phyloP scores from a whole-genome alignment of 2,329 filamentous ascomycete species.

The Alternaria arborescens region DNA sequence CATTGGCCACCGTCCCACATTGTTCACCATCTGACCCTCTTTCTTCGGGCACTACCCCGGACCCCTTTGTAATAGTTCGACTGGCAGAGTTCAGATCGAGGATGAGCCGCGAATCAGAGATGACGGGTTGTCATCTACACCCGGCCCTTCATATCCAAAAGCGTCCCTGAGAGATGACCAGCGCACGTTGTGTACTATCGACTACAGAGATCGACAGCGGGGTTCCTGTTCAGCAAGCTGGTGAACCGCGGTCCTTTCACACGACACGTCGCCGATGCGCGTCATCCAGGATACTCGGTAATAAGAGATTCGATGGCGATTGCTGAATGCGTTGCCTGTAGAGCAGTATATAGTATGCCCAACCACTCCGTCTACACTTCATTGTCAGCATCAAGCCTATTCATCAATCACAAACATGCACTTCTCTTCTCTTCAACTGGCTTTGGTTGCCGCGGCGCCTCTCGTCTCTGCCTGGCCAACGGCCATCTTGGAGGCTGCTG shows the following conservation, averaged over 20 bases:
- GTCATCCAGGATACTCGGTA: background rate
- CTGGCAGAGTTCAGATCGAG: background rate
- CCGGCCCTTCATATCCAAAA: background rate
- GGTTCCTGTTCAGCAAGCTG: background rate
- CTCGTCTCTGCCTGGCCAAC: constrained; percentile 31
- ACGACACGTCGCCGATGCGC: background rate
- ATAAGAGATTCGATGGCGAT: background rate
- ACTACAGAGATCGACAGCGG: constrained; percentile 8
- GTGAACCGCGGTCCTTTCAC: background rate
- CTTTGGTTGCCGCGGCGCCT: constrained; percentile 19
- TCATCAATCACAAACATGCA: constrained; percentile 22
- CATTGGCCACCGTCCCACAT: background rate
- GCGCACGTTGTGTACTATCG: background rate
- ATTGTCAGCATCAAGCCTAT: background rate
- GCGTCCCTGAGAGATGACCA: background rate
- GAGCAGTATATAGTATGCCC: constrained; percentile 4
- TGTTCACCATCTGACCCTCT: background rate
- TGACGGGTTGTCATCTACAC: background rate
- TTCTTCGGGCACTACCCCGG: background rate
- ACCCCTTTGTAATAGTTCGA: background rate
- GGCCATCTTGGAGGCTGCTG: constrained; percentile 33
- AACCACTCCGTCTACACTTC: background rate
- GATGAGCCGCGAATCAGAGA: background rate
- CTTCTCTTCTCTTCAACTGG: constrained; percentile 19
- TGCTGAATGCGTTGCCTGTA: background rate